Evolutionary conservation across 2,329 filamentous ascomycete species (phyloP), one percentile per base, ranked within the genome.

Genomic region (Colletotrichum incanum): DNA sequence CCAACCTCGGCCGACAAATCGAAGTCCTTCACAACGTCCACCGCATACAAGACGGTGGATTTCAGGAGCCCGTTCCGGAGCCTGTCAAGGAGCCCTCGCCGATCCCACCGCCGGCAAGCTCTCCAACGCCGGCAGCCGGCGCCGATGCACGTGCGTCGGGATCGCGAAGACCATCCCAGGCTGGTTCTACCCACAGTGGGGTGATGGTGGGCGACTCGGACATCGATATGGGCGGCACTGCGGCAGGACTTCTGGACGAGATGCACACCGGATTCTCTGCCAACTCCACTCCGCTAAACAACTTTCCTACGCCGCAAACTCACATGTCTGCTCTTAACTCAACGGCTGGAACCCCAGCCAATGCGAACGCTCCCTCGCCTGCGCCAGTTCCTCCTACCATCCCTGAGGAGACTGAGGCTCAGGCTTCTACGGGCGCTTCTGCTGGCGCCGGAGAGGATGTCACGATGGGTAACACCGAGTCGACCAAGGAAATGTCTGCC

Each of bases 41-140:
- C 47, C 92, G 94, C 56, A 87, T 97, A 54, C 91, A 96, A 77
- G 93, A 93, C 77, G 95, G 94, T 60, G 94, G 94, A 2, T 91
- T 88, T 73, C 89, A 94, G 80, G 90, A 94, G 73, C 88, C 86
- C 8, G 84, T 83, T 6, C 86, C 88, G 3, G 84, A 87, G 74
- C 85, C 80, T 20, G 77, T 78, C 37, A 76, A 75, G 16, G 80
- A 80, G 41, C 76, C 75, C 7, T 76, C 79, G 28, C 78, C 81
- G 8, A 41, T 28, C 23, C 75, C 77, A 1, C 74, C 76, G 18
- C 52, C 47, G 61, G 60, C 45, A 63, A 49, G 45, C 28, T 69
- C 69, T 34, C 74, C 75, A 7, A 31, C 56, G 23, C 45, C 67
- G 28, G 70, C 60, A 26, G 76, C 76, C 5, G 75, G 76, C 18